Evolutionary conservation across 345 rosid genomes (phyloP), one percentile per base, ranked within the genome.

Genomic region (Populus deltoides): DNA sequence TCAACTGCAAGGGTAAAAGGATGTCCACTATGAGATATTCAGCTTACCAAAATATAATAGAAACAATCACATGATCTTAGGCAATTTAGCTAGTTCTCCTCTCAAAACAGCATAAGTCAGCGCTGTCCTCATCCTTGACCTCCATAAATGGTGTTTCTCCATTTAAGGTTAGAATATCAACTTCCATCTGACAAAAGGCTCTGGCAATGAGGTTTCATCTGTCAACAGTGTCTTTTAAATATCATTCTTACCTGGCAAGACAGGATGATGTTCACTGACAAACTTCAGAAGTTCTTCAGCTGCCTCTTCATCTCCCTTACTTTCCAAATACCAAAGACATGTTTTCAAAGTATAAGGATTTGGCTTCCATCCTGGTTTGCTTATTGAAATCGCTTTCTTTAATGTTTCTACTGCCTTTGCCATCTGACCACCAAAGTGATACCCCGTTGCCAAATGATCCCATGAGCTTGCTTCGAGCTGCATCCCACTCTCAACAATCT

Each of bases 401-500:
- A 85, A 55, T 43, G 82, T 75, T 81, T 89, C 90, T 43, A 84
- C 85, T 18, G 90, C 87, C 74, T 90, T 86, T 6, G 38, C 80
- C 85, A 83, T 86, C 80, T 85, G 79, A 63, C 83, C 85, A 2
- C 68, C 61, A 17, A 22, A 27, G 39, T 66, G 69, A 80, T 85
- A 90, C 55, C 86, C 89, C 6, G 71, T 72, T 25, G 92, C 90
- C 75, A 89, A 57, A 72, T 77, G 63, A 80, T 85, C 84, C 89
- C 85, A 86, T 24, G 85, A 77, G 66, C 66, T 41, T 7, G 86
- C 70, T 53, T 85, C 82, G 41, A 77, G 85, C 75, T 73, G 67
- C 69, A 59, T 73, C 31, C 86, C 85, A 62, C 74, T 83, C 78
- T 78, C 80, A 5, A 74, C 43, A 43, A 87, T 78, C 73, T 61